These are phyloP conservation scores for Aspergillus tubingensis DNA, from an alignment of 2,329 filamentous ascomycete genomes.

Conservation along the genomic window DNA sequence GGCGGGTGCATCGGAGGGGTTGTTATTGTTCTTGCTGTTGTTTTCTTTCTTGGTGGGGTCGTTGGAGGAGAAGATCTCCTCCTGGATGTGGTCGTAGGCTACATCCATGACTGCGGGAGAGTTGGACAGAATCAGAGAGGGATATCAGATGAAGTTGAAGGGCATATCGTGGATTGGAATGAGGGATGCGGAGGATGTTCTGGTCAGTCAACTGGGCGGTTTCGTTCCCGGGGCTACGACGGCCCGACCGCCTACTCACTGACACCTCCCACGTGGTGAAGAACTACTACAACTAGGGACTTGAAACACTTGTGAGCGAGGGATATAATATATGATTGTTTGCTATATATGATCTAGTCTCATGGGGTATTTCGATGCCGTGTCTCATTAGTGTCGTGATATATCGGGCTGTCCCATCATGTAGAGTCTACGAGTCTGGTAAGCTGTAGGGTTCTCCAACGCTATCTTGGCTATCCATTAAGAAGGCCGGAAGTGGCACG, in stretches of 20 bases:
- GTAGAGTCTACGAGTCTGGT: slow-evolving; percentile 19
- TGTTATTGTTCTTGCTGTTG: too few species aligned
- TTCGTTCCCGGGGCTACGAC: slow-evolving; percentile 29
- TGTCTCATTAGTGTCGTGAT: slow-evolving; percentile 3
- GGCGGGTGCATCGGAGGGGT: slow-evolving; percentile 44
- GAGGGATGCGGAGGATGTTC: slow-evolving; percentile 2
- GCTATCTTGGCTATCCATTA: slow-evolving; percentile 42
- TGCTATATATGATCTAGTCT: not conserved
- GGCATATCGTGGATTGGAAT: not conserved
- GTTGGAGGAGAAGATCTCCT: slow-evolving; percentile 68
- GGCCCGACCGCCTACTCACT: slow-evolving; percentile 30
- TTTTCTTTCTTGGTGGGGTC: slow-evolving; percentile 49
- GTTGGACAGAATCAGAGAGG: slow-evolving; percentile 11
- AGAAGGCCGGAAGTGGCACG: slow-evolving; percentile 42
- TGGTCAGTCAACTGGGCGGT: slow-evolving; percentile 8
- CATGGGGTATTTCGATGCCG: not conserved
- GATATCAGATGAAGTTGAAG: slow-evolving; percentile 1
- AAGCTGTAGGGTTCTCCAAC: slow-evolving; percentile 40
- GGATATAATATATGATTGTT: too few species aligned
- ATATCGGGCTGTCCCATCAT: not conserved
- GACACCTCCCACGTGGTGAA: not conserved
- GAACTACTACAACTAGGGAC: not conserved
- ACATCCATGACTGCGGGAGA: slow-evolving; percentile 71
- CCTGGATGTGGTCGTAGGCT: slow-evolving; percentile 94
- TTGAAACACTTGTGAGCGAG: not conserved